phyloP scores from a whole-genome alignment of 1,284 basidiomycete genomes.

The Rhodofomes roseus region DNA sequence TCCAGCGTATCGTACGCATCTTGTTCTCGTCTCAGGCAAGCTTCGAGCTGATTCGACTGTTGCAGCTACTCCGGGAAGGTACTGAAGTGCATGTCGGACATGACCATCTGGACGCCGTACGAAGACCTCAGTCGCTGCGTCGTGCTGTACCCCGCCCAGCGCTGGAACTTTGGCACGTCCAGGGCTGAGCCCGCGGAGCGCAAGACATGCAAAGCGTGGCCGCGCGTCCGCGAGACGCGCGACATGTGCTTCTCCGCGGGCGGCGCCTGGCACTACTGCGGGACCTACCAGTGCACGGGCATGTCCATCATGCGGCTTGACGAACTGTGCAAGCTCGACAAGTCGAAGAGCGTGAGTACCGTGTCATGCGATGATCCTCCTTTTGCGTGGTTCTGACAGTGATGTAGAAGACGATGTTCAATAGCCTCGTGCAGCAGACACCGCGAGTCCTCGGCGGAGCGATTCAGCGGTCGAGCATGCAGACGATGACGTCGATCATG shows the following conservation, averaged over 20 bases:
- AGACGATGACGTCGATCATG: background rate
- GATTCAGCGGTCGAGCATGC: background rate
- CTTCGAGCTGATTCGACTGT: background rate
- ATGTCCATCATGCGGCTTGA: background rate
- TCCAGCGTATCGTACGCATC: background rate
- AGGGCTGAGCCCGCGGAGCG: background rate
- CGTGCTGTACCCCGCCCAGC: background rate
- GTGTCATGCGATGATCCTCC: too few species aligned
- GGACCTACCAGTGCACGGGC: background rate
- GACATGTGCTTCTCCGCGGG: background rate
- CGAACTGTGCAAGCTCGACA: background rate
- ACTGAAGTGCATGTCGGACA: background rate
- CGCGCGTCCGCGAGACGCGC: background rate
- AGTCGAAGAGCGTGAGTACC: background rate
- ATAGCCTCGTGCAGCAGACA: background rate
- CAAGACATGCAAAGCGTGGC: background rate
- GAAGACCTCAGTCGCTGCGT: background rate
- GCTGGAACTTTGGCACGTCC: background rate
- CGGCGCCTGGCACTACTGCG: background rate
- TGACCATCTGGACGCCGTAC: background rate
- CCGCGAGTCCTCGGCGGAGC: background rate
- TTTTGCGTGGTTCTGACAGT: background rate
- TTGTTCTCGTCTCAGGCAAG: background rate
- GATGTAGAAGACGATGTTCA: background rate
- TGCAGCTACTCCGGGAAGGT: background rate